A percentile compares a stretch with the other conserved stretches of the same genome.
These are phyloP conservation scores for Collybiopsis confluens DNA, from an alignment of 768 basidiomycete species.

Conservation along the genomic window DNA sequence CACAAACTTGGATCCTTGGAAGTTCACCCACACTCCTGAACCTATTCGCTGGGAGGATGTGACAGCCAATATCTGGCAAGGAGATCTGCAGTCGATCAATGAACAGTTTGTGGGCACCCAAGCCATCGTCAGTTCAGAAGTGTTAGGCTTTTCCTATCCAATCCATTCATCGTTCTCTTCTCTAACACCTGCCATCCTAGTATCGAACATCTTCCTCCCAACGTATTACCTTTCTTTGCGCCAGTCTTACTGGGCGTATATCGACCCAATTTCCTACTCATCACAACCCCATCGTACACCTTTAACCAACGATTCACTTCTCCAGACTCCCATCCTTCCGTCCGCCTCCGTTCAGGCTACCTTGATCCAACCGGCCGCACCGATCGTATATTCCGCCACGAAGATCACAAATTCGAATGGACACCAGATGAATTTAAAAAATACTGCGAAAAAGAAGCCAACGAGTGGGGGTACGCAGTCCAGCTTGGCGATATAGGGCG, in stretches of 20 bases:
- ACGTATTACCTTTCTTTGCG: constrained; percentile 57
- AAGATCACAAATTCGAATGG: constrained; percentile 91
- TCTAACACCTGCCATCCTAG: constrained; percentile 31
- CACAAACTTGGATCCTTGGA: constrained; percentile 15
- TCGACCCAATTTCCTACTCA: constrained; percentile 63
- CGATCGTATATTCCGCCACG: constrained; percentile 69
- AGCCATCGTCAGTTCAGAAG: constrained; percentile 76
- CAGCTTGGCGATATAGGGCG: constrained; percentile 56
- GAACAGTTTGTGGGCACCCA: constrained; percentile 58
- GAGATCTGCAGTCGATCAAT: constrained; percentile 67
- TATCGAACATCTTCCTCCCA: constrained; percentile 71
- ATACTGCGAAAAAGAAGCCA: constrained; percentile 57
- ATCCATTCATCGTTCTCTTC: background rate
- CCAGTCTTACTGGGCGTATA: constrained; percentile 76
- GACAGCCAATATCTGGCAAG: constrained; percentile 66
- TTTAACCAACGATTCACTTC: constrained; percentile 75
- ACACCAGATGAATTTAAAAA: constrained; percentile 65
- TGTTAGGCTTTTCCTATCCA: constrained; percentile 44
- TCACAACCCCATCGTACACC: constrained; percentile 84
- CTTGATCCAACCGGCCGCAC: constrained; percentile 77
- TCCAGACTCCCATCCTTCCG: constrained; percentile 39
- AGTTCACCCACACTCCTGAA: constrained; percentile 14
- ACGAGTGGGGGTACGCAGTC: constrained; percentile 71
- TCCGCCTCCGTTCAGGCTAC: constrained; percentile 42
- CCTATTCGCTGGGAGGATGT: constrained; percentile 65